Evolutionary conservation across 2,329 filamentous ascomycete genomes (phyloP).

Genomic region (Hawksworthiomyces lignivorus): DNA sequence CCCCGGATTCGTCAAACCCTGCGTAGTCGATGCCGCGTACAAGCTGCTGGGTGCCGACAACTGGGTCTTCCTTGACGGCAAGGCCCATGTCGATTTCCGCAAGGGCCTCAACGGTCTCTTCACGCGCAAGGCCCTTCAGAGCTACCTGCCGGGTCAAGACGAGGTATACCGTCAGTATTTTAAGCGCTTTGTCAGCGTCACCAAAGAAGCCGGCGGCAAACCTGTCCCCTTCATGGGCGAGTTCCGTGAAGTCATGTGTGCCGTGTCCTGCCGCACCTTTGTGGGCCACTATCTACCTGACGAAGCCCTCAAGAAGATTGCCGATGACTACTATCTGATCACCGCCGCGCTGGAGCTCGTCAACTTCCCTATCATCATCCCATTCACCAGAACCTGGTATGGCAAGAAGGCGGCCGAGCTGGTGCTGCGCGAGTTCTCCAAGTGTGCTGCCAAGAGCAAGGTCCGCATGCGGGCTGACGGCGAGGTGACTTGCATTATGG

Average conservation of each 20-base stretch:
- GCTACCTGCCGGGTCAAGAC: slow-evolving; percentile 86
- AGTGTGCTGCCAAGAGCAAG: slow-evolving; percentile 90
- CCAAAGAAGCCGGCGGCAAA: slow-evolving; percentile 62
- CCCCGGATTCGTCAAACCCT: slow-evolving; percentile 84
- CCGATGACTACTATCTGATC: slow-evolving; percentile 94
- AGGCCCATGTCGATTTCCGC: slow-evolving; percentile 90
- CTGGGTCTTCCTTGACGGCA: slow-evolving; percentile 97
- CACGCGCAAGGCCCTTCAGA: slow-evolving; percentile 79
- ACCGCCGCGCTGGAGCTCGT: slow-evolving; percentile 93
- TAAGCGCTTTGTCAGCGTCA: slow-evolving; percentile 66
- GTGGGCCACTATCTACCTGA: slow-evolving; percentile 93
- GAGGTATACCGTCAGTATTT: slow-evolving; percentile 88
- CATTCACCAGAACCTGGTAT: slow-evolving; percentile 93
- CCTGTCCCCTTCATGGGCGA: slow-evolving; percentile 80
- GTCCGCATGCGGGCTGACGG: slow-evolving; percentile 84
- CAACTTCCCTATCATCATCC: slow-evolving; percentile 95
- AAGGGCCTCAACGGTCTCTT: slow-evolving; percentile 94
- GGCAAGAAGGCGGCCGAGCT: slow-evolving; percentile 93
- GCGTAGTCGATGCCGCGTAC: slow-evolving; percentile 87
- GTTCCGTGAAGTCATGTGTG: slow-evolving; percentile 92
- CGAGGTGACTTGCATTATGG: slow-evolving; percentile 85
- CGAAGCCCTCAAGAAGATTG: slow-evolving; percentile 84
- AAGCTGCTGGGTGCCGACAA: slow-evolving; percentile 89
- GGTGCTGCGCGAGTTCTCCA: slow-evolving; percentile 81
- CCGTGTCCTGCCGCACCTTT: slow-evolving; percentile 92